These are phyloP conservation scores for Cardiosporidium cionae DNA, from an alignment of 169 alveolate genomes.

Conservation along the genomic window DNA sequence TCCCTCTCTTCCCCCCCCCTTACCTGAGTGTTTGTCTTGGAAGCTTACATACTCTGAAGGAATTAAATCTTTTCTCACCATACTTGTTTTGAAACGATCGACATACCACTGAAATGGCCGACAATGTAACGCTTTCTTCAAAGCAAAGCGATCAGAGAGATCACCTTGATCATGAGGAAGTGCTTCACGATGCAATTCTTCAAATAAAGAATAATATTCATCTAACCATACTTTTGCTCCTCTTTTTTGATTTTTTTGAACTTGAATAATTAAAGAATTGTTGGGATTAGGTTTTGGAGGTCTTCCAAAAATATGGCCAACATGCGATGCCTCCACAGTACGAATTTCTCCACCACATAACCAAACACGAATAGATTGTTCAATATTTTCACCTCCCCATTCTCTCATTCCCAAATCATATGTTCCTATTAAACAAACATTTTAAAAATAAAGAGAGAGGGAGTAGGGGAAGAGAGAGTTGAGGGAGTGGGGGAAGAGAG, in stretches of 20 bases:
- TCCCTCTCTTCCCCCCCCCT: no score
- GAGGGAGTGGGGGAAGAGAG: no score
- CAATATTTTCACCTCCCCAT: slow-evolving; percentile 63
- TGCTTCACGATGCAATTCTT: slow-evolving; percentile 10
- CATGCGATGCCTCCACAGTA: slow-evolving; percentile 25
- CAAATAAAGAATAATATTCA: slow-evolving; percentile 20
- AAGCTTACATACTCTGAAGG: slow-evolving; percentile 10
- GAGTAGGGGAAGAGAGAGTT: no score
- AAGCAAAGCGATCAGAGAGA: neutral
- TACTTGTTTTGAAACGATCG: slow-evolving; percentile 14
- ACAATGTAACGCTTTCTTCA: slow-evolving; percentile 7
- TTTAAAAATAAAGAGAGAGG: neutral
- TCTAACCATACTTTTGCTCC: slow-evolving; percentile 41
- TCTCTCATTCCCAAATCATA: slow-evolving; percentile 44
- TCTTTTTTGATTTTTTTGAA: slow-evolving; percentile 31
- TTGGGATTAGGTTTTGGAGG: neutral
- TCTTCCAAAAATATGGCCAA: slow-evolving; percentile 38
- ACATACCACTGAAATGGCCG: slow-evolving; percentile 30
- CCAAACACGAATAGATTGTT: slow-evolving; percentile 49
- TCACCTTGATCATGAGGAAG: slow-evolving; percentile 12
- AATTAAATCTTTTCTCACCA: slow-evolving; percentile 11
- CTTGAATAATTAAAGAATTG: slow-evolving; percentile 4
- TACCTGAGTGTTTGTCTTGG: slow-evolving; percentile 5
- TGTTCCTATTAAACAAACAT: slow-evolving; percentile 12
- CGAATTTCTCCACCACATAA: slow-evolving; percentile 49